Conservation (phyloP, 1,139 yeast species). For the Kodamaea ohmeri region DNA sequence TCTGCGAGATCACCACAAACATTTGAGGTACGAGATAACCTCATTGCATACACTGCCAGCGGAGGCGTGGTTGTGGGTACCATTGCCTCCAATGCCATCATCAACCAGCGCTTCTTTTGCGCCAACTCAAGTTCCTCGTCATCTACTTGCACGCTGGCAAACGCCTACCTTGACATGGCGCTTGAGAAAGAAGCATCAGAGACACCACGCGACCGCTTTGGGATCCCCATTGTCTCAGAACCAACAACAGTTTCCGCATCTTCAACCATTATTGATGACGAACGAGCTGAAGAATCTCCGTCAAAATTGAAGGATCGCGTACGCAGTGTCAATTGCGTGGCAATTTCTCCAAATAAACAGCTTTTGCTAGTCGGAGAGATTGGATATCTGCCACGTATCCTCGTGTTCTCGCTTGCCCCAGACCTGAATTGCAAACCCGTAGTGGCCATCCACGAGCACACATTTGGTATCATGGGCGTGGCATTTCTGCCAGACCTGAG, state of each 20-base stretch:
- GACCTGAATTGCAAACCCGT: constrained; percentile 48
- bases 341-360: constrained; percentile 51
- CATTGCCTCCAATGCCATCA: constrained; percentile 16
- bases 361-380: constrained; percentile 64
- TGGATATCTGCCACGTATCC: constrained; percentile 63
- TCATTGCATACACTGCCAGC: constrained; percentile 61
- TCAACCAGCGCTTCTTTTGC: constrained; percentile 49
- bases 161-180: constrained; percentile 33
- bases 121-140: constrained; percentile 31
- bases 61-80: constrained; percentile 62
- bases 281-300: constrained; percentile 21
- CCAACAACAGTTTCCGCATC: constrained; percentile 23
- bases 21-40: constrained; percentile 38
- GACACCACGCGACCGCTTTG: constrained; percentile 31
- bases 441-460: constrained; percentile 55
- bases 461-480: constrained; percentile 56
- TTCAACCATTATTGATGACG: constrained; percentile 13
- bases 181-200: constrained; percentile 12
- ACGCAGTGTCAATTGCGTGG: constrained; percentile 53
- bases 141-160: constrained; percentile 20
- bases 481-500: constrained; percentile 59
- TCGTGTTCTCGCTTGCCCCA: constrained; percentile 56
- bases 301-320: constrained; percentile 44
- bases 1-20: constrained; percentile 31
- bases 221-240: constrained; percentile 28